Evolutionary conservation across 768 basidiomycete species (phyloP).

Genomic region (Tricholoma sp.): DNA sequence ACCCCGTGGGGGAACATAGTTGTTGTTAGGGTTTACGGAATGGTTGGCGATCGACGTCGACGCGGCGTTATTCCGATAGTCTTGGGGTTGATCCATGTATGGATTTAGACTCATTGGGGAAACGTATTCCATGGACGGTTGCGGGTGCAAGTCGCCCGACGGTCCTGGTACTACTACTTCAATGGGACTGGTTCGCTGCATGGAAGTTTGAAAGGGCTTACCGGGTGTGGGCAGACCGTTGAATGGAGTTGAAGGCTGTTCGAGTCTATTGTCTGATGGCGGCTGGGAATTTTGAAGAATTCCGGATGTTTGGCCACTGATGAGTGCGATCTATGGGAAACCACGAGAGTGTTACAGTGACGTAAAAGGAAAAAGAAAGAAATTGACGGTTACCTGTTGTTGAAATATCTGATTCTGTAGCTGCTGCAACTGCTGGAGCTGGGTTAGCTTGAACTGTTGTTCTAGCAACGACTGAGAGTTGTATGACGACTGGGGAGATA

Average conservation of each 20-base stretch:
- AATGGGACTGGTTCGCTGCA: slow-evolving; percentile 1
- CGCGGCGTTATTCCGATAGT: slow-evolving; percentile 15
- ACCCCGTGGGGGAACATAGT: slow-evolving; percentile 20
- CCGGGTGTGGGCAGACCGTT: slow-evolving; percentile 66
- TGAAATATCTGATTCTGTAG: slow-evolving; percentile 85
- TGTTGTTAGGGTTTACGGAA: slow-evolving; percentile 17
- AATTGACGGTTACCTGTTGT: slow-evolving; percentile 57
- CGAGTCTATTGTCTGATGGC: slow-evolving; percentile 23
- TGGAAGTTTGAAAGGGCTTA: slow-evolving; percentile 25
- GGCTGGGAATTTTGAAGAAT: slow-evolving; percentile 20
- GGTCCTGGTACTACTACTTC: slow-evolving; percentile 34
- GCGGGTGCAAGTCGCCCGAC: slow-evolving; percentile 63
- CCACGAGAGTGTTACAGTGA: neutral
- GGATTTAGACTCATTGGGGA: slow-evolving; percentile 54
- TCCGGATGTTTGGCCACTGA: neutral
- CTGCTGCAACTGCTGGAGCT: slow-evolving; percentile 65
- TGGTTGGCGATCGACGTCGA: slow-evolving; percentile 12
- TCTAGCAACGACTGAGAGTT: slow-evolving; percentile 55
- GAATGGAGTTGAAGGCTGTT: slow-evolving; percentile 23
- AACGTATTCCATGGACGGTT: slow-evolving; percentile 52
- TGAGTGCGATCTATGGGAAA: slow-evolving; percentile 36
- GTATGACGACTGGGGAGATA: slow-evolving; percentile 17
- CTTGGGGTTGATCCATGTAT: slow-evolving; percentile 22
- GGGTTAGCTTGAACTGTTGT: slow-evolving; percentile 74
- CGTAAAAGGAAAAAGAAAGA: slow-evolving; percentile 3